Base-by-base conservation (phyloP, 805 yeast species). In the Lipomyces lipofer region DNA sequence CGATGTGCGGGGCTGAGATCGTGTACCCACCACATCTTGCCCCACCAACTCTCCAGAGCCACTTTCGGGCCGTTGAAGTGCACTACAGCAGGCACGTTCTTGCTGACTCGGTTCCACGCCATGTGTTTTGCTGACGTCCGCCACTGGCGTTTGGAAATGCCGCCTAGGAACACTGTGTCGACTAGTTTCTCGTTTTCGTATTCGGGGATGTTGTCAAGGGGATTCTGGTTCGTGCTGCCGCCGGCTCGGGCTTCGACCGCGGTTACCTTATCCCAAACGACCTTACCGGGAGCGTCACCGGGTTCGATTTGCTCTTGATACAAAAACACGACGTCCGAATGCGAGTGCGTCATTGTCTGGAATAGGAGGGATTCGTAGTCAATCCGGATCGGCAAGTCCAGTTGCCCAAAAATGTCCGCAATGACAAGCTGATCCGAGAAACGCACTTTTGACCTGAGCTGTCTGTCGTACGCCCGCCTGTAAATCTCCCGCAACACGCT, bases 281-380 rank as follows among this genome's bases (percentile, higher is more conserved):
- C 21, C 43, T 36, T 35, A 17, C 12, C 28, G 7, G 38, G 43
- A 32, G 47, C 47, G 21, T 48, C 55, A 29, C 36, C 50, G 15
- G 32, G 52, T 19, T 51, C 62, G 22, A 51, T 30, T 33, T 56
- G 49, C 22, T 54, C 62, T 17, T 55, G 54, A 15, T 55, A 44
- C n/a, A 58, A 33, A 28, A 27, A 58, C 17, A 56, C 28, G 19
- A 58, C 25, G 30, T 58, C 62, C 2, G 52, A 32, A 29, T 58
- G 62, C 29, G 62, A 43, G 35, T 56, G 61, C 9, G 61, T 56
- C 60, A 58, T 52, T n/a, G 62, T 56, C 52, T 58, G 62, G 48
- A 58, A 58, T 6, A 58, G 48, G 30, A 35, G 43, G 21, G 58
- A 51, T 21, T 56, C 61, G 40, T 43, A 56, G 30, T 58, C 62